phyloP scores from a whole-genome alignment of 768 basidiomycete species.

The Boletus reticulatus region DNA sequence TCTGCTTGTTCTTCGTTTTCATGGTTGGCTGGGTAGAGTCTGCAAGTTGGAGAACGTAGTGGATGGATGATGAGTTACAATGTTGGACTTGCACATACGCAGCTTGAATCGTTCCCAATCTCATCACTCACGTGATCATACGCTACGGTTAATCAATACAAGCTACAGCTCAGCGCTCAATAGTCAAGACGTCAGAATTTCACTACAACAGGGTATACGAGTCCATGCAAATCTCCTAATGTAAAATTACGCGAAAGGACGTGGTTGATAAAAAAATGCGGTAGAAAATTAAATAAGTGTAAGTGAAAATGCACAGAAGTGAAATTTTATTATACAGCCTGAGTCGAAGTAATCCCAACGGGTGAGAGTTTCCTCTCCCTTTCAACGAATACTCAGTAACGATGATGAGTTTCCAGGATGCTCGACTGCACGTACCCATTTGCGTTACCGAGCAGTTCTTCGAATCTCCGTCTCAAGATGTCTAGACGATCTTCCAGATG shows the following conservation, averaged over 20 bases:
- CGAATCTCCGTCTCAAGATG: constrained; percentile 23
- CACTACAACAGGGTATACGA: no score
- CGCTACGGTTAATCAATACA: no score
- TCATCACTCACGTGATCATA: constrained; percentile 26
- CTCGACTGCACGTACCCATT: constrained; percentile 17
- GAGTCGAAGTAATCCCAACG: constrained; percentile 4
- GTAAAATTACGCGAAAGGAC: no score
- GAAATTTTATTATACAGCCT: no score
- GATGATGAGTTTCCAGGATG: background rate
- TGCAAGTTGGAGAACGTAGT: background rate
- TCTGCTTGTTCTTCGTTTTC: constrained; percentile 91
- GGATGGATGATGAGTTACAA: background rate
- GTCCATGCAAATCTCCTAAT: no score
- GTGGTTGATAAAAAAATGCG: no score
- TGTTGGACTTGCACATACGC: constrained; percentile 10
- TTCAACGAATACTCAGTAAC: background rate
- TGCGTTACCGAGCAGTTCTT: constrained; percentile 29
- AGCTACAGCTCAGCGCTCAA: no score
- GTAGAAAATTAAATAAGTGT: no score
- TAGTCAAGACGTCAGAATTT: no score
- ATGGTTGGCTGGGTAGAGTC: constrained; percentile 34
- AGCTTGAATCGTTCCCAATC: constrained; percentile 9
- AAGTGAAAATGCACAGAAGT: no score
- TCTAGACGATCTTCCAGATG: constrained; percentile 8
- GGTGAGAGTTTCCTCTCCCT: constrained; percentile 23